These are phyloP conservation scores for Coemansia sp. DNA, from an alignment of 192 early-diverging fungal species.

Conservation along the genomic window DNA sequence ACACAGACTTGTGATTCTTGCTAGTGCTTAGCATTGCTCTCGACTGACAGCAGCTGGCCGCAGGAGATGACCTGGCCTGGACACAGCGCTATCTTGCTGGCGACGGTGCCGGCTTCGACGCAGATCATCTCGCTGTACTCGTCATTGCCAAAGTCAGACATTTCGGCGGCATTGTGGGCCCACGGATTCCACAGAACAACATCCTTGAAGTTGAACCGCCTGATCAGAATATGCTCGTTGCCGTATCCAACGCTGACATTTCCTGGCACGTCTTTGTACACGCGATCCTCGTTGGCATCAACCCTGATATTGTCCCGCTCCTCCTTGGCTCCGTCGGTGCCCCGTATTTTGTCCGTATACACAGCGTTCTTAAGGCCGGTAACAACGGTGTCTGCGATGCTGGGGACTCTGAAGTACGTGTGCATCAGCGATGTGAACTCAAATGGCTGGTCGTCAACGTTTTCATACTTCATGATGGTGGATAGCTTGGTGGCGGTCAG, in stretches of 20 bases:
- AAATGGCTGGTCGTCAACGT: constrained; percentile 69
- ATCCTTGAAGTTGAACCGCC: constrained; percentile 54
- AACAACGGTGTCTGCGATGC: constrained; percentile 65
- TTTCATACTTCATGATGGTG: constrained; percentile 74
- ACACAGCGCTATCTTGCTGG: constrained; percentile 62
- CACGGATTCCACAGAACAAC: constrained; percentile 96
- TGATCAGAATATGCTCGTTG: constrained; percentile 20
- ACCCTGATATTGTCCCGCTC: constrained; percentile 60
- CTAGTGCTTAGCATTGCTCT: background rate
- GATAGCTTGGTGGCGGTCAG: constrained; percentile 69
- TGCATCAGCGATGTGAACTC: constrained; percentile 90
- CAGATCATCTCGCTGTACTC: constrained; percentile 90
- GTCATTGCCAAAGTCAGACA: constrained; percentile 88
- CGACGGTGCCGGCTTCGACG: constrained; percentile 81
- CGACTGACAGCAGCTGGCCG: constrained; percentile 63
- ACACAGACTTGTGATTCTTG: background rate
- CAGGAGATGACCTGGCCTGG: constrained; percentile 72
- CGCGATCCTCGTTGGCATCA: constrained; percentile 77
- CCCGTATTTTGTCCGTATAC: constrained; percentile 75
- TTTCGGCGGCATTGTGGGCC: constrained; percentile 82
- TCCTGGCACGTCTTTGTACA: constrained; percentile 70
- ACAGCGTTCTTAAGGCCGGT: constrained; percentile 61
- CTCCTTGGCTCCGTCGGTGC: constrained; percentile 48
- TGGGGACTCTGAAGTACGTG: constrained; percentile 79
- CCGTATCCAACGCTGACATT: constrained; percentile 38